phyloP scores from a whole-genome alignment of 2,329 filamentous ascomycete genomes.

The Blastomyces silverae region DNA sequence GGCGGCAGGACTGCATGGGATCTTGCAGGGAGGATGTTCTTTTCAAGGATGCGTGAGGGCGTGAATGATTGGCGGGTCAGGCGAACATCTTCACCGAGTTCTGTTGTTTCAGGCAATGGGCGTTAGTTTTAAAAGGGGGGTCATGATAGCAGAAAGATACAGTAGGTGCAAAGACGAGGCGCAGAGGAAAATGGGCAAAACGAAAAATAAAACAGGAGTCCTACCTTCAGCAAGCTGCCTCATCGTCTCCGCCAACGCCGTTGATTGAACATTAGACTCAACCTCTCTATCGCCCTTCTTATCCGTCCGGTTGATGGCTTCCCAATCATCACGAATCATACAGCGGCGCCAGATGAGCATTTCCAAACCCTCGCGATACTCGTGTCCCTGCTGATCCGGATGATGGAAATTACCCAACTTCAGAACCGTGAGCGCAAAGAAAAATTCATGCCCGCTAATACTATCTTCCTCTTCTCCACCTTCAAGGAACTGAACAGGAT shows the following conservation, averaged over 20 bases:
- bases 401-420: constrained; percentile 49
- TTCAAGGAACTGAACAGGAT: constrained; percentile 43
- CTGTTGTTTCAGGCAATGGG: constrained; percentile 17
- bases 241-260: constrained; percentile 62
- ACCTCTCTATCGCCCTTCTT: constrained; percentile 65
- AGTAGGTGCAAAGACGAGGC: neutral
- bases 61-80: constrained; percentile 3
- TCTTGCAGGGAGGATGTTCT: constrained; percentile 25
- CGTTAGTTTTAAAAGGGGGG: constrained; percentile 10
- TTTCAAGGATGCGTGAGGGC: constrained; percentile 4
- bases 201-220: constrained; percentile 26
- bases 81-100: constrained; percentile 19
- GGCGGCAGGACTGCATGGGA: constrained; percentile 29
- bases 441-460: constrained; percentile 59
- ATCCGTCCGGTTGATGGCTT: constrained; percentile 66
- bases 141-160: neutral
- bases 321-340: constrained; percentile 79
- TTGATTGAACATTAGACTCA: constrained; percentile 55
- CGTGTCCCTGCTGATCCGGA: constrained; percentile 38
- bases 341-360: constrained; percentile 81
- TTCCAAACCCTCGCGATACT: constrained; percentile 51
- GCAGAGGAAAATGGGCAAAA: neutral
- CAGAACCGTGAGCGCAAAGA: constrained; percentile 57
- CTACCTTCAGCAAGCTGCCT: constrained; percentile 59
- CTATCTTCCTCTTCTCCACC: constrained; percentile 41